A percentile compares a stretch with the other conserved stretches of the same genome.
Evolutionary conservation across 2,329 filamentous ascomycete species (phyloP).

Genomic region (Capronia coronata): DNA sequence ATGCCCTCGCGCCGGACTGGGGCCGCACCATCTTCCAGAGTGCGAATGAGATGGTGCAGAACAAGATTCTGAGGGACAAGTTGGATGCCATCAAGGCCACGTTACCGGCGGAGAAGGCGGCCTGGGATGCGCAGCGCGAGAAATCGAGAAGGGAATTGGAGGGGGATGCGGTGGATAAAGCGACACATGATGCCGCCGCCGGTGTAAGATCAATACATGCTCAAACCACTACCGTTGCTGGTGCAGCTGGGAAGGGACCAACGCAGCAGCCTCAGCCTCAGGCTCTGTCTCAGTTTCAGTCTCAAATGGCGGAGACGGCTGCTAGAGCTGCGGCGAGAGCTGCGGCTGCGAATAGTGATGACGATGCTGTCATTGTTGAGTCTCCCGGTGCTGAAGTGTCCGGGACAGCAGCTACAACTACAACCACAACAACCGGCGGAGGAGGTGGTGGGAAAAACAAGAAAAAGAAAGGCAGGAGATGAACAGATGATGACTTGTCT

Average conservation of each 20-base stretch:
- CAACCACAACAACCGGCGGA: constrained; percentile 16
- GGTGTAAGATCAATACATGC: no score
- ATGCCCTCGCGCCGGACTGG: constrained; percentile 82
- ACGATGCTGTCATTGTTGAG: constrained; percentile 74
- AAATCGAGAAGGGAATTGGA: constrained; percentile 78
- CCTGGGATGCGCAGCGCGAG: constrained; percentile 79
- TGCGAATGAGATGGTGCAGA: constrained; percentile 90
- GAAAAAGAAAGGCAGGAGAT: constrained; percentile 46
- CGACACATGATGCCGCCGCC: no score
- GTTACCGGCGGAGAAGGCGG: constrained; percentile 67
- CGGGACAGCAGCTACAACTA: constrained; percentile 40
- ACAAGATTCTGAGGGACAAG: constrained; percentile 66
- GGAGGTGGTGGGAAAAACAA: constrained; percentile 36
- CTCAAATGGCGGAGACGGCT: constrained; percentile 10
- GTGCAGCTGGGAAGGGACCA: no score
- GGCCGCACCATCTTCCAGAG: constrained; percentile 94
- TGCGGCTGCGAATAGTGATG: constrained; percentile 48
- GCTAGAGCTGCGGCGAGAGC: constrained; percentile 37
- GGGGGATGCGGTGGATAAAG: constrained; percentile 1
- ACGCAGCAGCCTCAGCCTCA: neutral
- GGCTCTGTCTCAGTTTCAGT: neutral
- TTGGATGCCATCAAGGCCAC: constrained; percentile 69
- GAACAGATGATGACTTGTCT: constrained; percentile 12
- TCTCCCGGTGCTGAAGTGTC: neutral
- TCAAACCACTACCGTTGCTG: no score